Evolutionary conservation across 108 stramenopile genomes (phyloP).

Genomic region (Skeletonema grethae): DNA sequence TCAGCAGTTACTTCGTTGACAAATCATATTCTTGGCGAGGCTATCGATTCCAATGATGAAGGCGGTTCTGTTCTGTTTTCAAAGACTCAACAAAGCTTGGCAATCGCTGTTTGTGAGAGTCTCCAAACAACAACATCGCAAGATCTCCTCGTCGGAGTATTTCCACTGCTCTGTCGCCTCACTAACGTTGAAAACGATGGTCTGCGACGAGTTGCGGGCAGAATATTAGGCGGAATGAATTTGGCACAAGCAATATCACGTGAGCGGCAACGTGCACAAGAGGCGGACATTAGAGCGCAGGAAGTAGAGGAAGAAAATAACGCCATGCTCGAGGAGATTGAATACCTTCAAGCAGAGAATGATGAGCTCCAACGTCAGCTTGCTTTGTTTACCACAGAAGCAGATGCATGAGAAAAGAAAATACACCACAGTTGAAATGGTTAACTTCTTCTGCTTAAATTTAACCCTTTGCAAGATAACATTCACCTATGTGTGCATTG

Average conservation of each 20-base stretch:
- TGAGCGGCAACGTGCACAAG: slow-evolving; percentile 51
- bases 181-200: slow-evolving; percentile 50
- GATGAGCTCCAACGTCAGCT: slow-evolving; percentile 33
- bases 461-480: not conserved
- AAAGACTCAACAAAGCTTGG: slow-evolving; percentile 52
- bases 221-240: slow-evolving; percentile 50
- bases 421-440: not conserved
- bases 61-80: slow-evolving; percentile 19
- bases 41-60: slow-evolving; percentile 28
- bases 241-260: slow-evolving; percentile 52
- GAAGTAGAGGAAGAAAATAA: slow-evolving; percentile 60
- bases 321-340: slow-evolving; percentile 55
- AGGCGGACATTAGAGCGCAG: slow-evolving; percentile 35
- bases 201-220: slow-evolving; percentile 58
- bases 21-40: slow-evolving; percentile 46
- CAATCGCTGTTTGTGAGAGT: slow-evolving; percentile 55
- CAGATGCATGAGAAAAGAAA: not conserved
- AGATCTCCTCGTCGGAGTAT: slow-evolving; percentile 52
- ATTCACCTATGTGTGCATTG: not conserved
- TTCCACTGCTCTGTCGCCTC: slow-evolving; percentile 63
- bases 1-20: slow-evolving; percentile 39
- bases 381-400: slow-evolving; percentile 7
- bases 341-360: slow-evolving; percentile 46
- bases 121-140: slow-evolving; percentile 41
- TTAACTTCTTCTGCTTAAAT: not conserved